phyloP scores from a whole-genome alignment of 768 basidiomycete species.

The Gymnopilus junonius region DNA sequence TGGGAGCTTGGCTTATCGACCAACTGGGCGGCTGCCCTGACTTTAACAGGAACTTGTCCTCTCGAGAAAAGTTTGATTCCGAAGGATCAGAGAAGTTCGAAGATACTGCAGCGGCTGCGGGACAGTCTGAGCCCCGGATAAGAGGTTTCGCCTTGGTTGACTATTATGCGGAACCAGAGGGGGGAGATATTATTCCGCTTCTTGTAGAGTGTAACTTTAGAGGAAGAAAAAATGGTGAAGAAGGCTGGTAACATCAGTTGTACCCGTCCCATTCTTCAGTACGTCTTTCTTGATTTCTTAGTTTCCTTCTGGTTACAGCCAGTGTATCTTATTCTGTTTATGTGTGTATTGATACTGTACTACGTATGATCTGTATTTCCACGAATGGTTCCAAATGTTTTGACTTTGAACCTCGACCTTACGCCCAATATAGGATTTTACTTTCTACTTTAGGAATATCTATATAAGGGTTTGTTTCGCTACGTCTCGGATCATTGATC shows the following conservation, averaged over 20 bases:
- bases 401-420: neutral
- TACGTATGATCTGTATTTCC: no score
- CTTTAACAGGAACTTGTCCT: neutral
- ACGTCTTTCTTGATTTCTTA: neutral
- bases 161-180: slow-evolving; percentile 66
- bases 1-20: slow-evolving; percentile 73
- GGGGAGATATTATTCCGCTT: slow-evolving; percentile 57
- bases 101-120: slow-evolving; percentile 5
- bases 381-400: no score
- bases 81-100: neutral
- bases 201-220: slow-evolving; percentile 81
- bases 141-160: slow-evolving; percentile 82
- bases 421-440: neutral
- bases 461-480: neutral
- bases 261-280: neutral
- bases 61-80: neutral
- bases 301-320: neutral
- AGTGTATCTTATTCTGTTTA: neutral
- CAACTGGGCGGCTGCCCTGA: slow-evolving; percentile 38
- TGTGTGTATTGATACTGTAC: neutral
- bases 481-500: neutral
- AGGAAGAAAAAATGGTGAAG: slow-evolving; percentile 47
- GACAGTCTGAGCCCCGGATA: slow-evolving; percentile 45
- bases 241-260: slow-evolving; percentile 41
- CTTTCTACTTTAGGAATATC: neutral